Evolutionary conservation across 2,329 filamentous ascomycete genomes (phyloP), one percentile per base, ranked within the genome.

Genomic region (Calonectria fujianensis): DNA sequence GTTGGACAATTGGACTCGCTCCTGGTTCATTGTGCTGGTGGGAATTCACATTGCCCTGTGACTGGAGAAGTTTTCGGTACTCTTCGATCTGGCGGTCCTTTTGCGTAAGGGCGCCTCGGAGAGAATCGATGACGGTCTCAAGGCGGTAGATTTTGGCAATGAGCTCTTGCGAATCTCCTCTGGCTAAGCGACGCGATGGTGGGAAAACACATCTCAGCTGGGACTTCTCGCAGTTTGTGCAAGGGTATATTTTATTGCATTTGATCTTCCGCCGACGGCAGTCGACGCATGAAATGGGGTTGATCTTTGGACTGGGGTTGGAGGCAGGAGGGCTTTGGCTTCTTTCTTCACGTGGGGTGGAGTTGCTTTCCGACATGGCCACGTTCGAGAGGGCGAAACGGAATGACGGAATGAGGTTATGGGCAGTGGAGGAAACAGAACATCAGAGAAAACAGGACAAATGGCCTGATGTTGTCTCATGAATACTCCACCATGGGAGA

Each of bases 331-430:
- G 54, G 54, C 54, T 61, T 6, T 61, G 54, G 54, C 54, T 61
- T 35, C 54, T 39, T 10, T 61, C 54, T 16, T 61, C 54, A 39
- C 54, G 54, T 8, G 54, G n/a, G n/a, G 54, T 61, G 35, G 54
- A 61, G 54, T 37, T 61, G 32, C 54, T 27, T 24, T 61, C 54
- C n/a, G 54, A 61, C 54, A 61, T 61, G 54, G n/a, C n/a, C 54
- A 59, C 18, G n/a, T 8, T 39, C 8, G 51, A 27, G 24, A 24
- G 24, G 24, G 24, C 24, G 24, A 20, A 39, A 37, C 2, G 31
- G 37, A 8, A 16, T n/a, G 27, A 61, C n/a, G 10, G 9, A 24
- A 24, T 48, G 41, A n/a, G 41, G 1, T n/a, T 48, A 48, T n/a
- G 41, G 54, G 27, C 13, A 1, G 20, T 18, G 54, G 32, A 61